These are phyloP conservation scores for Eimeria maxima DNA, from an alignment of 169 alveolate species.

Conservation along the genomic window DNA sequence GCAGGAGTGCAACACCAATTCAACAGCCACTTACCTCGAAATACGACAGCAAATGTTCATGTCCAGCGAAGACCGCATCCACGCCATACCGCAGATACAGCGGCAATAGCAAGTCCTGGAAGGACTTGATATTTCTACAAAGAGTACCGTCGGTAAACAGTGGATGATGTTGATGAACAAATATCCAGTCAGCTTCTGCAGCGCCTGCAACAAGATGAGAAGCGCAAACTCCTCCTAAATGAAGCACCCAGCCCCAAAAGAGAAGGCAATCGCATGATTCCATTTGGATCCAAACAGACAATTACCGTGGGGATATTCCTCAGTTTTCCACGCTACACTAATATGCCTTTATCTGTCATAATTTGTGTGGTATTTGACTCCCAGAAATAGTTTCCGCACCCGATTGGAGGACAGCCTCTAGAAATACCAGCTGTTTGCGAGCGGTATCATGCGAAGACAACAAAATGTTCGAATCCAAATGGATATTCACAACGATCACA, in stretches of 20 bases:
- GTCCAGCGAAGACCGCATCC: conserved; percentile 72
- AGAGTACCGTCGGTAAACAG: conserved; percentile 44
- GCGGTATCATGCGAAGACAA: neutral
- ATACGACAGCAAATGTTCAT: conserved; percentile 60
- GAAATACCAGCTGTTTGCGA: conserved; percentile 9
- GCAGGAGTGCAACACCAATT: neutral
- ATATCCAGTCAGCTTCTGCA: conserved; percentile 79
- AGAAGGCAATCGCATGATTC: neutral
- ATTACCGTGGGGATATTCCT: neutral
- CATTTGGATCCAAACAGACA: neutral
- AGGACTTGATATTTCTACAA: neutral
- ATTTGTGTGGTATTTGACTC: neutral
- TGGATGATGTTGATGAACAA: conserved; percentile 77
- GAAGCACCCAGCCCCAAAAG: neutral
- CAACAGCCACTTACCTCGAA: conserved; percentile 55
- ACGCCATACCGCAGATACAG: conserved; percentile 26
- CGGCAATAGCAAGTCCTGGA: conserved; percentile 4
- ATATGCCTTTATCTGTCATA: neutral
- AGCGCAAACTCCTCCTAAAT: neutral
- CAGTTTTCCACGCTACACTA: neutral
- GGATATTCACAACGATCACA: conserved; percentile 33
- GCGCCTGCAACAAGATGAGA: conserved; percentile 12
- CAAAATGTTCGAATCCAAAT: conserved; percentile 48
- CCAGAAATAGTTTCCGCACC: neutral
- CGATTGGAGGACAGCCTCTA: conserved; percentile 11